phyloP scores from a whole-genome alignment of 495 filamentous ascomycete species.

The Aspergillus avenaceus region DNA sequence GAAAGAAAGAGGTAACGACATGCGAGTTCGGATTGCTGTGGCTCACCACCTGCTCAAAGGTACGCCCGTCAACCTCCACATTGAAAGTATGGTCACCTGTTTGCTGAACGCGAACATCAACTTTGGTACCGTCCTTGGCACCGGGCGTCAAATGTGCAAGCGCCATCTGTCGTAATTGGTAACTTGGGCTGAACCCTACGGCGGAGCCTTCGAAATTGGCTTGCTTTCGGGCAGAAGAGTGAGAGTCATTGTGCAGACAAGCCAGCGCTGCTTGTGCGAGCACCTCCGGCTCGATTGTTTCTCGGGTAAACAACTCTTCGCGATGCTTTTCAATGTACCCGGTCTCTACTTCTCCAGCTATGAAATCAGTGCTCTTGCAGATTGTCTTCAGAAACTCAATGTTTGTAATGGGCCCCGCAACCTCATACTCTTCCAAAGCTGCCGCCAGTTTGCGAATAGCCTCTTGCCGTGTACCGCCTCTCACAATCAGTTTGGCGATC shows the following conservation, averaged over 20 bases:
- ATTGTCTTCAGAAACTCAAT: constrained; percentile 92
- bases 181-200: constrained; percentile 51
- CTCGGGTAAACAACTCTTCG: constrained; percentile 62
- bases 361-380: constrained; percentile 74
- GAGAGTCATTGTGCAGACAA: constrained; percentile 45
- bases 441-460: constrained; percentile 77
- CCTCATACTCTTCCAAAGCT: constrained; percentile 86
- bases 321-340: constrained; percentile 90
- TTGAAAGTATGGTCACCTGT: constrained; percentile 59
- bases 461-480: constrained; percentile 68
- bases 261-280: constrained; percentile 83
- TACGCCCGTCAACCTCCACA: constrained; percentile 52
- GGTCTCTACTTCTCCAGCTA: constrained; percentile 87
- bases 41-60: constrained; percentile 45
- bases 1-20: constrained; percentile 58
- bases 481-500: constrained; percentile 98
- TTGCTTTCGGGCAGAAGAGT: constrained; percentile 14
- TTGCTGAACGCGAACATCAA: constrained; percentile 66
- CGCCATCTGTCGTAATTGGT: constrained; percentile 51
- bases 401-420: constrained; percentile 90
- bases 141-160: constrained; percentile 40
- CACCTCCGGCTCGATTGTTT: constrained; percentile 55
- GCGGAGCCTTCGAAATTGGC: constrained; percentile 24
- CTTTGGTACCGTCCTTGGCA: constrained; percentile 32
- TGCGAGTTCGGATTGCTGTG: constrained; percentile 30